A percentile compares a stretch with the other conserved stretches of the same genome.
phyloP scores from a whole-genome alignment of 129 eudicot genomes.

The Flaveria sonorensis region DNA sequence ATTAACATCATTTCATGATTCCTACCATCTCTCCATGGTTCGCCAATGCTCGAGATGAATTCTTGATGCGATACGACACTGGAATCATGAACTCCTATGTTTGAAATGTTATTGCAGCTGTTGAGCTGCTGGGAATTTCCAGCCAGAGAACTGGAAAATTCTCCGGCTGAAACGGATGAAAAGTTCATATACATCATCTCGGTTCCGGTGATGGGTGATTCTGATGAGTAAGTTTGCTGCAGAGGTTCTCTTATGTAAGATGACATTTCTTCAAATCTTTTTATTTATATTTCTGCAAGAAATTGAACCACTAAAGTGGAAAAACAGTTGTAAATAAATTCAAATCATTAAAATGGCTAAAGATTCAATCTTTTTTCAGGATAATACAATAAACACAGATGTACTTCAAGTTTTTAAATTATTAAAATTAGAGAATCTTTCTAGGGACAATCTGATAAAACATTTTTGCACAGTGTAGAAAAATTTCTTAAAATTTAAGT shows the following conservation, averaged over 20 bases:
- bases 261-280: constrained; percentile 48
- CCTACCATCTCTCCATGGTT: constrained; percentile 59
- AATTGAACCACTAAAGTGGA: constrained; percentile 11
- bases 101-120: constrained; percentile 36
- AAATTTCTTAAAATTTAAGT: neutral
- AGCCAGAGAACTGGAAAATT: constrained; percentile 48
- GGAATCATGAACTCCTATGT: constrained; percentile 52
- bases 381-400: neutral
- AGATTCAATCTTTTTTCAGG: neutral
- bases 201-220: constrained; percentile 49
- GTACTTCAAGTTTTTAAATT: neutral
- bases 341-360: neutral
- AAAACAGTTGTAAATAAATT: neutral
- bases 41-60: constrained; percentile 52
- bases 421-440: constrained; percentile 2
- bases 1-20: constrained; percentile 52
- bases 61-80: constrained; percentile 53
- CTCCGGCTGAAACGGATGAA: constrained; percentile 50
- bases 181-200: constrained; percentile 64
- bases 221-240: constrained; percentile 55
- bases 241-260: constrained; percentile 59
- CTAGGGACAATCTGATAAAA: constrained; percentile 9
- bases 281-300: constrained; percentile 32
- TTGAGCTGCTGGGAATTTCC: constrained; percentile 47
- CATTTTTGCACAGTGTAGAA: neutral